A percentile compares a stretch with the other conserved stretches of the same genome.
These are phyloP conservation scores for Aspergillus floridensis DNA, from an alignment of 2,329 filamentous ascomycete species.

Conservation along the genomic window DNA sequence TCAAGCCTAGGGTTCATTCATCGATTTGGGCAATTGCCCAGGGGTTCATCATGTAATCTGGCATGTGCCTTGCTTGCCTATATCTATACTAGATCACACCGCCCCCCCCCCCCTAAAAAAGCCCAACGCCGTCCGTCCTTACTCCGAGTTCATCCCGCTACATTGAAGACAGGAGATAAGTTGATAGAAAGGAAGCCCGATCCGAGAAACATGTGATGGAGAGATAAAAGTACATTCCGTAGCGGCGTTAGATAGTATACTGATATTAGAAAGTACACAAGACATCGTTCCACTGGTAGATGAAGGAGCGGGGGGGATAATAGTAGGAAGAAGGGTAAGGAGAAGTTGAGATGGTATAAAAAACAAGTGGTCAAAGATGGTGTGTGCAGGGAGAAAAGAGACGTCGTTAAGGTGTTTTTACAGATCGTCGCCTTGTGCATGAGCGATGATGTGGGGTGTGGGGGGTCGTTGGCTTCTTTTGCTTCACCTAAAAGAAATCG, in stretches of 20 bases:
- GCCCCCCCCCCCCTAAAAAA: background rate
- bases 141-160: background rate
- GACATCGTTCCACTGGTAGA: background rate
- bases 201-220: background rate
- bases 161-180: background rate
- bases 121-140: background rate
- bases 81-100: background rate
- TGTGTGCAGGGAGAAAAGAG: background rate
- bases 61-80: background rate
- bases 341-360: background rate
- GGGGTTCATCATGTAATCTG: too few relatives aligned
- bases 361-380: background rate
- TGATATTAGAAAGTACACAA: slow-evolving; percentile 7
- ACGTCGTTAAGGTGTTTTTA: background rate
- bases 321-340: background rate
- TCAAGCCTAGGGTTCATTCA: too few relatives aligned
- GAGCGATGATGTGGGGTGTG: background rate
- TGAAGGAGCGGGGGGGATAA: too few relatives aligned
- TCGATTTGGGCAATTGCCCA: too few relatives aligned
- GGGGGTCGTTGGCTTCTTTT: background rate
- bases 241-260: slow-evolving; percentile 7
- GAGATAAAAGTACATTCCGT: slow-evolving; percentile 10
- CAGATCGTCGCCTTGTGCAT: background rate
- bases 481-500: background rate
- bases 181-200: background rate